Evolutionary conservation across 208 protist genomes (phyloP), one percentile per base, ranked within the genome.

Genomic region (Phytomonas serpens): DNA sequence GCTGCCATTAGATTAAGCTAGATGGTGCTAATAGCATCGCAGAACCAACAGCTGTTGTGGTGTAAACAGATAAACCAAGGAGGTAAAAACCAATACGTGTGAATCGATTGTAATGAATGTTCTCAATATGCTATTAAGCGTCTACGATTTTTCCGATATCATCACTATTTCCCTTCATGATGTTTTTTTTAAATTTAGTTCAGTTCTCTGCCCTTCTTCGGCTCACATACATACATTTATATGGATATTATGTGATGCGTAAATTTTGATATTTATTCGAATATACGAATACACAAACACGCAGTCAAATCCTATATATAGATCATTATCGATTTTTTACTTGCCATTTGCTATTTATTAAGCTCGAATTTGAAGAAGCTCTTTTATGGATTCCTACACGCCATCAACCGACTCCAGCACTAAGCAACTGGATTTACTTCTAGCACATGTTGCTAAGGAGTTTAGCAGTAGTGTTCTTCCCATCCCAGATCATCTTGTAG

Each of bases 401-500:
- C 19, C 47, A 57, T 10, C 47, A 57, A 57, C 19, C 13, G 47
- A 57, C 47, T 57, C 47, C 47, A 27, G 7, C 47, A 27, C 47
- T 23, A 57, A 16, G 19, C 16, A 57, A 57, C 10, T 57, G 23
- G 47, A 57, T 27, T 57, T 57, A 57, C 47, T 57, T 57, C 23
- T 57, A 27, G 47, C 47, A 57, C 47, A 57, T 57, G 19, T 57
- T 57, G 19, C 47, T 57, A 57, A 27, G 47, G 47, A 57, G 1
- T 57, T 57, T 27, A 27, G 23, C 23, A 57, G 47, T 19, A 57
- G 47, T 19, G 47, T 57, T 57, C 5, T 57, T 27, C 47, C 47
- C 47, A 57, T 57, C 47, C 47, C 47, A 23, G 47, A 57, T 57
- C 47, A 57, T 19, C 47, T 57, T 27, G 47, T 57, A 57, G 47